phyloP scores from a whole-genome alignment of 805 yeast species.

The Starmerella khaoyaiensis region DNA sequence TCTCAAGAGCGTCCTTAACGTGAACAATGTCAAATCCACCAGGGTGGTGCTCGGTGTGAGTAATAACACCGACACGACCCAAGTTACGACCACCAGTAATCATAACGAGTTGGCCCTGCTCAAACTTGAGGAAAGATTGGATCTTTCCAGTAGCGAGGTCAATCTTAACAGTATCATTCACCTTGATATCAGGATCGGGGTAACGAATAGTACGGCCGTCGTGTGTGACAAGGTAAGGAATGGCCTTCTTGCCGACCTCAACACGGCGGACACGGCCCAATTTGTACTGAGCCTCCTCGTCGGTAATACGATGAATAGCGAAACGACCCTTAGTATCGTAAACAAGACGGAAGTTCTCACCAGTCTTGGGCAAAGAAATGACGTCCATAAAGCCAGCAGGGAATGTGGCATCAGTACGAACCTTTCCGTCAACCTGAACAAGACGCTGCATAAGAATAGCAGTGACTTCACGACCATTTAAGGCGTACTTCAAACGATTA shows the following conservation, averaged over 20 bases:
- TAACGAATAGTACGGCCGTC: conserved; percentile 99
- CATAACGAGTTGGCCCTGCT: conserved; percentile 82
- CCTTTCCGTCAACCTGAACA: conserved; percentile 97
- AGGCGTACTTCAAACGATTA: conserved; percentile 97
- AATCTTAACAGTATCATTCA: conserved; percentile 95
- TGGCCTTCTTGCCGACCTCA: conserved; percentile 95
- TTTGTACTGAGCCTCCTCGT: conserved; percentile 97
- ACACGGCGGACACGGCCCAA: conserved; percentile 97
- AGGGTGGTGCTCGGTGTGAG: conserved; percentile 94
- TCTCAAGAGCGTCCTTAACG: conserved; percentile 88
- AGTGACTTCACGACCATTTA: conserved; percentile 98
- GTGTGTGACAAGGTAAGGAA: conserved; percentile 98
- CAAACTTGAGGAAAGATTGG: conserved; percentile 77
- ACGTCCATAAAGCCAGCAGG: conserved; percentile 99
- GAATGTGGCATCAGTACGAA: conserved; percentile 96
- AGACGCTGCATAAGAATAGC: conserved; percentile 97
- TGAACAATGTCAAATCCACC: conserved; percentile 97
- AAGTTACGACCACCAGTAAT: conserved; percentile 97
- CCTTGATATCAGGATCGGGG: conserved; percentile 96
- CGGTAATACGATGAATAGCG: conserved; percentile 98
- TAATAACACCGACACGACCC: conserved; percentile 94
- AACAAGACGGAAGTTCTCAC: conserved; percentile 97
- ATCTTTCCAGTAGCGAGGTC: conserved; percentile 94
- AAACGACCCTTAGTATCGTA: conserved; percentile 98
- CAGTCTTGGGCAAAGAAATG: conserved; percentile 91